A percentile compares a stretch with the other conserved stretches of the same genome.
These are phyloP conservation scores for Clathrus columnatus DNA, from an alignment of 768 basidiomycete genomes.

Conservation along the genomic window DNA sequence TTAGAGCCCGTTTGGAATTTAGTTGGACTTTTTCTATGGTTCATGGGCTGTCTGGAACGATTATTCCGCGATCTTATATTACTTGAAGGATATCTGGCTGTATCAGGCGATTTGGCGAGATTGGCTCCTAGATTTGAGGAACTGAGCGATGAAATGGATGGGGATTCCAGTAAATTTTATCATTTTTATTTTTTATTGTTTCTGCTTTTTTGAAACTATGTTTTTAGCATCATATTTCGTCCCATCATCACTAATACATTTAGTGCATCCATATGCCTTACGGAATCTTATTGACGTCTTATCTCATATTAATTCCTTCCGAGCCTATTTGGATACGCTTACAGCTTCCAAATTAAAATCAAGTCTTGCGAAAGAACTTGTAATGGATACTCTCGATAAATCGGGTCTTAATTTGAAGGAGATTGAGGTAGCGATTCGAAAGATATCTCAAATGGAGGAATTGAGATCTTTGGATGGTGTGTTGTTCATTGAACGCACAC, in stretches of 20 bases:
- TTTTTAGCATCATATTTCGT: background rate
- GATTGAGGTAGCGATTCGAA: slow-evolving; percentile 40
- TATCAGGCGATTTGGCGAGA: background rate
- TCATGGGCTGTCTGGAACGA: slow-evolving; percentile 50
- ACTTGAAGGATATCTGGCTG: slow-evolving; percentile 20
- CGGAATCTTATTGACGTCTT: slow-evolving; percentile 41
- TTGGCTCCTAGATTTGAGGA: background rate
- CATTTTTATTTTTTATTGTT: background rate
- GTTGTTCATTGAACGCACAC: background rate
- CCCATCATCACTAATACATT: slow-evolving; percentile 28
- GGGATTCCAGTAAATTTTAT: background rate
- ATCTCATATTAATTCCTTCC: slow-evolving; percentile 50
- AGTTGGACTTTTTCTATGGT: slow-evolving; percentile 52
- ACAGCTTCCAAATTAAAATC: slow-evolving; percentile 53
- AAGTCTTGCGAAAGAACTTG: slow-evolving; percentile 51
- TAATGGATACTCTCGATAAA: slow-evolving; percentile 53
- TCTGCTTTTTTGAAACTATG: background rate
- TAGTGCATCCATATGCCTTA: slow-evolving; percentile 56
- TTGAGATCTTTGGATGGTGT: slow-evolving; percentile 18
- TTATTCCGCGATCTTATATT: slow-evolving; percentile 47
- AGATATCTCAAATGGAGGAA: slow-evolving; percentile 23
- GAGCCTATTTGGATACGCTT: slow-evolving; percentile 41
- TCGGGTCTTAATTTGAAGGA: slow-evolving; percentile 55
- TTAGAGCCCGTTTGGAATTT: slow-evolving; percentile 70
- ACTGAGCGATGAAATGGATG: background rate